These are phyloP conservation scores for Sabuloglossum arenarium DNA, from an alignment of 495 filamentous ascomycete genomes.

Conservation along the genomic window DNA sequence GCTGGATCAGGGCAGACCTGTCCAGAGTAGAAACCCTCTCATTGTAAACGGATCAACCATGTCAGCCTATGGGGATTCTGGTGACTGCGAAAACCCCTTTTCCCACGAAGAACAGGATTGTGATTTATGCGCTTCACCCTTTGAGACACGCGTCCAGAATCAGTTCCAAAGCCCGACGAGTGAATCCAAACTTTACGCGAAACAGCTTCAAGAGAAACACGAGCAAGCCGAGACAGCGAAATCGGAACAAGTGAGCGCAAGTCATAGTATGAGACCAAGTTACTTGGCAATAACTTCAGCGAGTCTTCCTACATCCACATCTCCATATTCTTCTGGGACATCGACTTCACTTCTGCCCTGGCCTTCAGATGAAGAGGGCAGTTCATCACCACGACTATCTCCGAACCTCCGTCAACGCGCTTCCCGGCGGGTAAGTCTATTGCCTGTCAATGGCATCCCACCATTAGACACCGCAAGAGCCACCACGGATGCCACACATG, in stretches of 20 bases:
- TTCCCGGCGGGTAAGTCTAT: slow-evolving; percentile 1
- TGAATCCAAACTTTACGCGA: slow-evolving; percentile 17
- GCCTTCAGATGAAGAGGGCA: slow-evolving; percentile 1
- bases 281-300: neutral
- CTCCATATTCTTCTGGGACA: neutral
- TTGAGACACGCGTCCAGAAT: slow-evolving; percentile 23
- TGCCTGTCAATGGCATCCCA: neutral
- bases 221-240: slow-evolving; percentile 3
- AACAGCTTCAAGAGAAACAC: slow-evolving; percentile 15
- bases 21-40: slow-evolving; percentile 16
- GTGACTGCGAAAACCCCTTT: slow-evolving; percentile 12
- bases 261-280: neutral
- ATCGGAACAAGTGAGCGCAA: neutral
- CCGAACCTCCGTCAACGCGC: slow-evolving; percentile 1
- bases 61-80: slow-evolving; percentile 6
- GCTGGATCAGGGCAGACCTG: slow-evolving; percentile 7
- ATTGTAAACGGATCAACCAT: slow-evolving; percentile 25
- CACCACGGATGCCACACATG: slow-evolving; percentile 3
- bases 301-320: neutral
- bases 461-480: neutral
- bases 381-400: neutral
- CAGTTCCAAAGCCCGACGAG: slow-evolving; percentile 20
- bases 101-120: slow-evolving; percentile 23
- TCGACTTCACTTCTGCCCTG: neutral
- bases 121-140: slow-evolving; percentile 22